A percentile compares a stretch with the other conserved stretches of the same genome.
Evolutionary conservation across 257 asterid genomes (phyloP).

Genomic region (Paulownia fortunei): DNA sequence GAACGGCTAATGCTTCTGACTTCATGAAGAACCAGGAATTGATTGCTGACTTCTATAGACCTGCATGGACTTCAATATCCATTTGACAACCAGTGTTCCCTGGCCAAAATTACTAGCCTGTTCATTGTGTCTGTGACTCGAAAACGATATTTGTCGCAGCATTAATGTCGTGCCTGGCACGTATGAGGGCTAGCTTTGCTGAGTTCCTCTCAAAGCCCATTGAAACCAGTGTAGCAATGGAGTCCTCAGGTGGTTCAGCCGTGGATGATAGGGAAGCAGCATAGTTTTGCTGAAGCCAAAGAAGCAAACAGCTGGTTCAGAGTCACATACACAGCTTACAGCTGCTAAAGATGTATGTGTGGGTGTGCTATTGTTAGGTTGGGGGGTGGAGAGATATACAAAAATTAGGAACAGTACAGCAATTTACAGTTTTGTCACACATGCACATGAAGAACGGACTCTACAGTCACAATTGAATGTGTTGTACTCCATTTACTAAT

Average conservation of each 20-base stretch:
- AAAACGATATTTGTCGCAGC: constrained; percentile 94
- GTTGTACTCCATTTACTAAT: too few species aligned
- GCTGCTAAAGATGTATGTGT: not conserved
- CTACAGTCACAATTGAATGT: too few species aligned
- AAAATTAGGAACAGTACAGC: not conserved
- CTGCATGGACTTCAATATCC: too few species aligned
- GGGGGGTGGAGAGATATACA: not conserved
- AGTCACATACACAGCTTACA: not conserved
- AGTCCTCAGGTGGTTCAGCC: constrained; percentile 80
- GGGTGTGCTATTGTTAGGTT: too few species aligned
- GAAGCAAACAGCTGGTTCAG: not conserved
- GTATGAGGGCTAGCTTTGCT: constrained; percentile 92
- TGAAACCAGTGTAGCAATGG: constrained; percentile 71
- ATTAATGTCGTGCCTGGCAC: constrained; percentile 80
- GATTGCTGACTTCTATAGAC: too few species aligned
- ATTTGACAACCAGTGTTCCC: too few species aligned
- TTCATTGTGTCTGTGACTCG: constrained; percentile 68
- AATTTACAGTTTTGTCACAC: too few species aligned
- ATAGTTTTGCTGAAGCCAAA: constrained; percentile 57
- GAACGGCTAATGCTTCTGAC: too few species aligned
- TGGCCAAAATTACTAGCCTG: too few species aligned
- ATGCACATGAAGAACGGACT: not conserved
- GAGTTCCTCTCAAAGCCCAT: constrained; percentile 95
- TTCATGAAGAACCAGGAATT: too few species aligned
- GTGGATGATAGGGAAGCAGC: constrained; percentile 52